Base-by-base conservation (phyloP, 2,329 filamentous ascomycete species). In the Ilyonectria mors-panacis region DNA sequence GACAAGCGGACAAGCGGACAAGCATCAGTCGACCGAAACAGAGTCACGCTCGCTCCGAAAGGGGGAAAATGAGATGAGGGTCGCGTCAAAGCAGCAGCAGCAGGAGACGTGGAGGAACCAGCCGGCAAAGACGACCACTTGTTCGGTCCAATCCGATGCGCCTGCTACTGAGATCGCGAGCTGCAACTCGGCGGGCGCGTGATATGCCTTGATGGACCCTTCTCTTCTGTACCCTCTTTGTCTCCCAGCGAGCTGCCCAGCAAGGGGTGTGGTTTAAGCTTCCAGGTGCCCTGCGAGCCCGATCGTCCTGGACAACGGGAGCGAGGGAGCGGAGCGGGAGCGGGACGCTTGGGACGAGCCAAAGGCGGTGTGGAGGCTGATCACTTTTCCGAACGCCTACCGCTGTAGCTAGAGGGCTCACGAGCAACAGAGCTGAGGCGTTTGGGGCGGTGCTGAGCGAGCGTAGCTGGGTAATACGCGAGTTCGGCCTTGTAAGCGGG, bases 291-390 rank as follows among this genome's bases (percentile, higher is more conserved):
- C 23, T 51, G 50, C 42, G 54, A 58, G 67, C 65, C 63, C 66
- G 68, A 72, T 72, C 71, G 58, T 66, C 69, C 63, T 74, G 73
- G 54, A 66, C 64, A 67, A 72, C 73, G 73, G 73, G 73, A 75
- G 70, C 68, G 64, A 74, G 66, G 69, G 69, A 71, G 59, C 71
- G 73, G 73, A 67, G 61, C 68, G 66, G 73, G 73, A 75, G 71
- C 73, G 73, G 73, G 73, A 75, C 73, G 73, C 68, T 48, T 59
- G 33, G 55, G 39, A 56, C 5, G 39, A 68, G 67, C 59, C 71
- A 75, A 71, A 75, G 73, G 73, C 73, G 73, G 68, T 70, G 73
- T 75, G 73, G 59, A 60, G 61, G 59, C 65, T 75, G 73, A 67
- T 74, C 59, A 62, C 47, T 57, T 50, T 47, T 54, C 42, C 30